Percentiles rank a stretch among this genome's conserved stretches.
Evolutionary conservation across 352 stramenopile genomes (phyloP).

Genomic region (Phytophthora capsici): DNA sequence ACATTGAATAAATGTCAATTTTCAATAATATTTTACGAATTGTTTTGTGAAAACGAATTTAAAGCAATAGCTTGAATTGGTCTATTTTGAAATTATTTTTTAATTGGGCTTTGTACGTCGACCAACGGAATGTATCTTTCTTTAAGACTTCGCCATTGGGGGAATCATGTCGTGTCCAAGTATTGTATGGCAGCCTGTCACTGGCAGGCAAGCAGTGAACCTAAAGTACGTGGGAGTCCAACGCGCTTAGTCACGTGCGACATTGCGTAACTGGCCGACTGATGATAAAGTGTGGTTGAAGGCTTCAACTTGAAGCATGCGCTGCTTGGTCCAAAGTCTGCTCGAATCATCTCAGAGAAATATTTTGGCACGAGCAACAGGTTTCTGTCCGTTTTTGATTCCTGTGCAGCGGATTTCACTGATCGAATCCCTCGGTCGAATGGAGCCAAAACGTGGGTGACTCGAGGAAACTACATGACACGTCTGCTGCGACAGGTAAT

Average conservation of each 20-base stretch:
- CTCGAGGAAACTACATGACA: background rate
- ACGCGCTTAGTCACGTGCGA: constrained; percentile 13
- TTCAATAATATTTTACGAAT: too few relatives aligned
- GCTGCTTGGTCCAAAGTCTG: background rate
- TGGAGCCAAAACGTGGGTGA: constrained; percentile 12
- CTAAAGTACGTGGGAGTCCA: constrained; percentile 15
- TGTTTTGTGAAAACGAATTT: too few relatives aligned
- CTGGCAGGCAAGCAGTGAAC: constrained; percentile 4
- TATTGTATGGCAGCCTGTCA: constrained; percentile 12
- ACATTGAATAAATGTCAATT: too few relatives aligned
- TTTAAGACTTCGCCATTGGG: too few relatives aligned
- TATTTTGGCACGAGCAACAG: background rate
- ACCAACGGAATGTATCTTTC: too few relatives aligned
- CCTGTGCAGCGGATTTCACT: constrained; percentile 16
- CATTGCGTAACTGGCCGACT: constrained; percentile 3
- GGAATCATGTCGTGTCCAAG: constrained; percentile 6
- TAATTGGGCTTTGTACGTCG: too few relatives aligned
- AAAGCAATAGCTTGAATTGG: too few relatives aligned
- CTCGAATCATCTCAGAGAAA: constrained; percentile 11
- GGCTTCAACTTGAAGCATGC: too few relatives aligned
- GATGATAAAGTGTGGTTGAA: background rate
- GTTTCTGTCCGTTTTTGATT: constrained; percentile 11
- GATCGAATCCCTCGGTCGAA: constrained; percentile 7
- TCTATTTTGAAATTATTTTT: too few relatives aligned
- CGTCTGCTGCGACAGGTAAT: background rate